Percentiles rank a stretch among this genome's conserved stretches.
Evolutionary conservation across 768 basidiomycete genomes (phyloP).

Genomic region (Mrakia blollopis): DNA sequence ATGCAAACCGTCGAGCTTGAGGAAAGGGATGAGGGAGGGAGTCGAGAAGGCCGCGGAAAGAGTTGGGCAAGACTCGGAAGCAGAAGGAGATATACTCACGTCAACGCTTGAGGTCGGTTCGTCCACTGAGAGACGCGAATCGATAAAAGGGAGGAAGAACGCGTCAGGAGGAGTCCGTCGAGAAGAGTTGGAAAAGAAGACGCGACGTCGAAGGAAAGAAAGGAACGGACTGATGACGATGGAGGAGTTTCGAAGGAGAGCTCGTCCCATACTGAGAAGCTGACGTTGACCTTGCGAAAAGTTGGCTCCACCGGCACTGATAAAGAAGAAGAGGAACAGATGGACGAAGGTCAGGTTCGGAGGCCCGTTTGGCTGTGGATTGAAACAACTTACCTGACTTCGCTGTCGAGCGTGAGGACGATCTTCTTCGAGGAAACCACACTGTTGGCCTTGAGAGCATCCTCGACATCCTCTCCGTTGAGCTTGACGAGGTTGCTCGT

Average conservation of each 20-base stretch:
- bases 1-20: too few species aligned
- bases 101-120: slow-evolving; percentile 41
- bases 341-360: too few species aligned
- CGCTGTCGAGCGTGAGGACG: slow-evolving; percentile 37
- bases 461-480: slow-evolving; percentile 7
- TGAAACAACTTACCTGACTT: slow-evolving; percentile 53
- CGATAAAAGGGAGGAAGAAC: background rate
- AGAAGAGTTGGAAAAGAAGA: background rate
- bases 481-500: slow-evolving; percentile 17
- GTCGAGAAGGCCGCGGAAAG: too few species aligned
- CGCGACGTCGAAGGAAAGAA: background rate
- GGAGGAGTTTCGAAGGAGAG: slow-evolving; percentile 31
- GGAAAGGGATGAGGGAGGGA: too few species aligned
- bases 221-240: slow-evolving; percentile 29
- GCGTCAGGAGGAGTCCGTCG: background rate
- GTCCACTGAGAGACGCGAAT: background rate
- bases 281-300: slow-evolving; percentile 92
- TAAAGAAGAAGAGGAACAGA: too few species aligned
- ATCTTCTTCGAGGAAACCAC: background rate
- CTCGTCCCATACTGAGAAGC: slow-evolving; percentile 40
- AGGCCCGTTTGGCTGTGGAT: too few species aligned
- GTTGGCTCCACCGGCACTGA: slow-evolving; percentile 67
- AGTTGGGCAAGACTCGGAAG: too few species aligned
- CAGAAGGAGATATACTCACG: too few species aligned
- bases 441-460: slow-evolving; percentile 15